phyloP scores from a whole-genome alignment of 768 basidiomycete species.

The Tulasnella sp. region DNA sequence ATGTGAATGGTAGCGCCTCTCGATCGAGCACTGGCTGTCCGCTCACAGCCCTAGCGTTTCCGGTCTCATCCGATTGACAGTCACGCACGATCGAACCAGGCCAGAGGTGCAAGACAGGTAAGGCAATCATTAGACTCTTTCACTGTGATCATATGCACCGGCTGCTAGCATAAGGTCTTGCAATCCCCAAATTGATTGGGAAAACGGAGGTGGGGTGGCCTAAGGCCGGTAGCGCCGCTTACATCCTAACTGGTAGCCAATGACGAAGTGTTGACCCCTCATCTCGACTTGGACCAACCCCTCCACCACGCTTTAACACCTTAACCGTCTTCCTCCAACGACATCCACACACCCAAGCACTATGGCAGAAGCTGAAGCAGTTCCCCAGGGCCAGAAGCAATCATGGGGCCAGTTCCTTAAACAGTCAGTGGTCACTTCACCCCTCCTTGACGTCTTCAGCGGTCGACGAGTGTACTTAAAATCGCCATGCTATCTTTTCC shows the following conservation, averaged over 20 bases:
- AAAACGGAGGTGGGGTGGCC: not conserved
- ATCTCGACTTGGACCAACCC: not conserved
- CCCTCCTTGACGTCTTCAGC: not conserved
- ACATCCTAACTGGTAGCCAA: not conserved
- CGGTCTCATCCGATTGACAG: too few relatives aligned
- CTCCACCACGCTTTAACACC: not conserved
- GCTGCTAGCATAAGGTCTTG: too few relatives aligned
- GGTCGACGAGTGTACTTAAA: not conserved
- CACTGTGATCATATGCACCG: too few relatives aligned
- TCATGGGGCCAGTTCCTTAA: slow-evolving; percentile 92
- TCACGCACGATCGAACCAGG: too few relatives aligned
- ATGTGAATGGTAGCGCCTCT: too few relatives aligned
- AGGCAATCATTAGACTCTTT: too few relatives aligned
- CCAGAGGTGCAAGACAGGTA: too few relatives aligned
- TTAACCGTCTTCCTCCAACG: not conserved
- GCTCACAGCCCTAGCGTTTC: too few relatives aligned
- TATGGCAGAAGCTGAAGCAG: slow-evolving; percentile 43
- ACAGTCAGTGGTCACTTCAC: slow-evolving; percentile 53
- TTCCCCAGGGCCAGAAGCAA: slow-evolving; percentile 76
- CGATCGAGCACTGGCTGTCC: too few relatives aligned
- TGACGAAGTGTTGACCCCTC: slow-evolving; percentile 6
- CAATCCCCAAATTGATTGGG: too few relatives aligned
- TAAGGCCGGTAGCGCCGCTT: not conserved
- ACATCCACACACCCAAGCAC: not conserved
- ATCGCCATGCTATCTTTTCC: not conserved